These are phyloP conservation scores for Thalassiosira delicatula DNA, from an alignment of 352 stramenopile genomes.

Conservation along the genomic window DNA sequence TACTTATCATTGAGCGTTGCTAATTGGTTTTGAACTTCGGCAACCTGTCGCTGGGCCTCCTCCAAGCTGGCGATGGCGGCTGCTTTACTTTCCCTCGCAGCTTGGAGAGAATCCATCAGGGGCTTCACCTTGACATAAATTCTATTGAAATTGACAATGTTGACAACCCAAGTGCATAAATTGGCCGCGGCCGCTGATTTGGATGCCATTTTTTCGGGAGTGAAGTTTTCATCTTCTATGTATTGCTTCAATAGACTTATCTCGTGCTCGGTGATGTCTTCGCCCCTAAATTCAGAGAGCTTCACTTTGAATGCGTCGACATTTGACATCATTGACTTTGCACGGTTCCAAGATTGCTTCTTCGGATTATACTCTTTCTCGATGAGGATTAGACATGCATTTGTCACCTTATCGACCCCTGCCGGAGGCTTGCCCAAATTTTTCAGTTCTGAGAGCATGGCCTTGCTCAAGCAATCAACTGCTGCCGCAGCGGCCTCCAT, in stretches of 20 bases:
- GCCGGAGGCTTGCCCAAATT: slow-evolving; percentile 93
- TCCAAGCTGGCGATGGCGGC: slow-evolving; percentile 90
- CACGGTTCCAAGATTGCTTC: slow-evolving; percentile 92
- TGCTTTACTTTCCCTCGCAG: slow-evolving; percentile 90
- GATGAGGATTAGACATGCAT: slow-evolving; percentile 94
- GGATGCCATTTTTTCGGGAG: slow-evolving; percentile 93
- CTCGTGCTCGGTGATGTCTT: slow-evolving; percentile 95
- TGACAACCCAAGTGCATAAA: slow-evolving; percentile 97
- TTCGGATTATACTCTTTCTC: slow-evolving; percentile 98
- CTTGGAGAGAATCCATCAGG: slow-evolving; percentile 96
- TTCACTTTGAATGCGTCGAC: slow-evolving; percentile 93
- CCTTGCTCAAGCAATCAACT: slow-evolving; percentile 96
- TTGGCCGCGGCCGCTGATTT: slow-evolving; percentile 96
- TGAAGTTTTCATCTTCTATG: slow-evolving; percentile 93
- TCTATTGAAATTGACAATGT: slow-evolving; percentile 97
- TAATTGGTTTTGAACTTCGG: slow-evolving; percentile 91
- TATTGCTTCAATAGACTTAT: slow-evolving; percentile 91
- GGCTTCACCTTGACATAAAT: slow-evolving; percentile 99
- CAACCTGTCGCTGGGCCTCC: slow-evolving; percentile 91
- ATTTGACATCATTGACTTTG: slow-evolving; percentile 99
- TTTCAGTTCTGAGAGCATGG: slow-evolving; percentile 96
- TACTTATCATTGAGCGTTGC: slow-evolving; percentile 92
- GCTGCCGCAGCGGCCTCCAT: slow-evolving; percentile 95
- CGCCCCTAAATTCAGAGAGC: slow-evolving; percentile 91
- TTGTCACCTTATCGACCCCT: slow-evolving; percentile 95